A percentile compares a stretch with the other conserved stretches of the same genome.
These are phyloP conservation scores for Sporisorium iseilematis-ciliati DNA, from an alignment of 1,284 basidiomycete species.

Conservation along the genomic window DNA sequence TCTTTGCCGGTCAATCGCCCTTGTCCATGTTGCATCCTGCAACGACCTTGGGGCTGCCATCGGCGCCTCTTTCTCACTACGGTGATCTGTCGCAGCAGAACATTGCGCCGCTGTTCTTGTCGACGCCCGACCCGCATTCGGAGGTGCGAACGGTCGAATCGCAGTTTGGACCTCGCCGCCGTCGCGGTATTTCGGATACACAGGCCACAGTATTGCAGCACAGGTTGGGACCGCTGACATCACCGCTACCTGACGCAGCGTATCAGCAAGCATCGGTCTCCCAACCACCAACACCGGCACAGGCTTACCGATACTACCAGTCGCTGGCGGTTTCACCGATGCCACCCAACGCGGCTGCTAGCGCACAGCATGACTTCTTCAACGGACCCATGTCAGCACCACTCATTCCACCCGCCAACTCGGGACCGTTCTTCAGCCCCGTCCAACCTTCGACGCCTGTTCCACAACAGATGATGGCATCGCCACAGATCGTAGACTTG, in stretches of 20 bases:
- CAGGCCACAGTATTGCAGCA: slow-evolving; percentile 24
- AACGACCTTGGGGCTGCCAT: slow-evolving; percentile 22
- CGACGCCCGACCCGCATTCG: slow-evolving; percentile 19
- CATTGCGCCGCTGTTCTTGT: slow-evolving; percentile 23
- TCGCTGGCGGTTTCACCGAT: slow-evolving; percentile 19
- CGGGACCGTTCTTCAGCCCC: slow-evolving; percentile 15
- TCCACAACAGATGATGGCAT: slow-evolving; percentile 17
- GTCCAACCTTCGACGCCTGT: slow-evolving; percentile 6
- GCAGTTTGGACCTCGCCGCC: slow-evolving; percentile 40
- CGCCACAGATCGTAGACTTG: slow-evolving; percentile 32
- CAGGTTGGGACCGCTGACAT: slow-evolving; percentile 23
- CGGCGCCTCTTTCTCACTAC: slow-evolving; percentile 28
- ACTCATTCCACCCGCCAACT: slow-evolving; percentile 14
- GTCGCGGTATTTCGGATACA: slow-evolving; percentile 41
- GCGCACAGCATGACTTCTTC: slow-evolving; percentile 16
- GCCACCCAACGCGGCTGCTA: slow-evolving; percentile 5
- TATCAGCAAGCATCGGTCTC: slow-evolving; percentile 41
- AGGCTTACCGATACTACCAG: slow-evolving; percentile 36
- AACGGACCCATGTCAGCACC: slow-evolving; percentile 24
- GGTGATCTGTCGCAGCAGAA: slow-evolving; percentile 22
- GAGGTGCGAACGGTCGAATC: slow-evolving; percentile 25
- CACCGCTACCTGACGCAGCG: slow-evolving; percentile 11
- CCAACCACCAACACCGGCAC: slow-evolving; percentile 39
- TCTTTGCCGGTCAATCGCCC: slow-evolving; percentile 48
- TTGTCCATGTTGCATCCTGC: slow-evolving; percentile 43